Evolutionary conservation across 2,329 filamentous ascomycete genomes (phyloP), one percentile per base, ranked within the genome.

Genomic region (Aspergillus jensenii): DNA sequence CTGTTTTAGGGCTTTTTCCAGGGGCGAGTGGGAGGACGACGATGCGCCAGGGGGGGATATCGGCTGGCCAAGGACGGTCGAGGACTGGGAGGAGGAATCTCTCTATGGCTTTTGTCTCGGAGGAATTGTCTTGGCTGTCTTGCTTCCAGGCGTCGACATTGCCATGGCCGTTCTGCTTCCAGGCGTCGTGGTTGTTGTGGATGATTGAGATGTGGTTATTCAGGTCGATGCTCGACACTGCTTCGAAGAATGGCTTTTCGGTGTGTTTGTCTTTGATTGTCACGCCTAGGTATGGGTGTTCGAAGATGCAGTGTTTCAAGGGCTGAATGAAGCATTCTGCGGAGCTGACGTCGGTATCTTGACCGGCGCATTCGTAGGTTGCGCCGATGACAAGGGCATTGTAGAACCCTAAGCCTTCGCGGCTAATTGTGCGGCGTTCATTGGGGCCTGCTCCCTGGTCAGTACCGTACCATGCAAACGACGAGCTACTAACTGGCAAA

Each of bases 1-100:
- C 62, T 6, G 44, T 33, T 12, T 17, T 40, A 21, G 7, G n/a
- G 7, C 14, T 21, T 11, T 39, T 17, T 14, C 23, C n/a, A 41
- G 55, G 31, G n/a, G 55, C 1, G 6, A 77, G 50, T 15, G 71
- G 72, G 4, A 74, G 55, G 6, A 79, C 68, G 33, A 74, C 65
- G n/a, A 80, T 69, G 40, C 71, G 71, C 80, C 80, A 82, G 21
- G 76, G 75, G 6, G 79, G 79, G 0, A 67, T 52, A 23, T 51
- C 45, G 31, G 57, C 59, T 11, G 60, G 52, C 52, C 74, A 71
- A 6, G 71, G 68, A 7, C 68, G 63, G 53, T 78, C 74, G 45
- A 78, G 72, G 12, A 72, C 64, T 14, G 66, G 55, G 5, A 63
- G 61, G 6, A 76, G 58, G 1, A 70, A 43, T 2, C 56, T 40